These are phyloP conservation scores for Theobroma grandiflorum DNA, from an alignment of 441 rosid genomes.

Conservation along the genomic window DNA sequence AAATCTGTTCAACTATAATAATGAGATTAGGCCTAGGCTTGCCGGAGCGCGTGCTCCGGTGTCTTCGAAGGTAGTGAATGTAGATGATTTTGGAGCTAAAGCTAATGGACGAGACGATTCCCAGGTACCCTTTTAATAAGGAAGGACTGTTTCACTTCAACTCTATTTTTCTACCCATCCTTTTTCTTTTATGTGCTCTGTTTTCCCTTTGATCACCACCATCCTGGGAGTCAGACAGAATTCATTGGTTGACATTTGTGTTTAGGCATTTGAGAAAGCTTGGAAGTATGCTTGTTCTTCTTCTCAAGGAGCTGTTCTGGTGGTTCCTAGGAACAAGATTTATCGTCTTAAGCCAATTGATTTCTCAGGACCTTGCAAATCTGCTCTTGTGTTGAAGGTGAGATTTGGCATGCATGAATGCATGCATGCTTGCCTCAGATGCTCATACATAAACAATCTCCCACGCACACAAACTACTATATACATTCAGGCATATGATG, in stretches of 20 bases:
- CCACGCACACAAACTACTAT: background rate
- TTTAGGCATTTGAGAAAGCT: constrained; percentile 76
- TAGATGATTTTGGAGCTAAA: constrained; percentile 78
- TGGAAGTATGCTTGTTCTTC: constrained; percentile 83
- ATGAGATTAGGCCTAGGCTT: constrained; percentile 11
- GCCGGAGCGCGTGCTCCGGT: background rate
- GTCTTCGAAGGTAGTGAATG: constrained; percentile 48
- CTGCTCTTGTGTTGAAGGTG: constrained; percentile 59
- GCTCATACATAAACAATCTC: background rate
- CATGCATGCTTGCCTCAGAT: background rate
- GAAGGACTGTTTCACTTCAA: background rate
- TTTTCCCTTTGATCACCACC: background rate
- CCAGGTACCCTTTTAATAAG: constrained; percentile 44
- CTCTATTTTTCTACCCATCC: background rate
- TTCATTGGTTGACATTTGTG: constrained; percentile 10
- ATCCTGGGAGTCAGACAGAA: background rate
- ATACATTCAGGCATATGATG: background rate
- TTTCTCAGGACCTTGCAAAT: constrained; percentile 86
- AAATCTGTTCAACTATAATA: constrained; percentile 1
- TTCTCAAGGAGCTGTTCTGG: constrained; percentile 42
- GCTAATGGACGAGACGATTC: constrained; percentile 76
- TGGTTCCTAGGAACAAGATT: constrained; percentile 58
- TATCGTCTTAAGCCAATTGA: constrained; percentile 65
- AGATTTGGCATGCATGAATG: constrained; percentile 9
- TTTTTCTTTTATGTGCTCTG: background rate